These are phyloP conservation scores for Globisporangium acanthophoron DNA, from an alignment of 352 stramenopile genomes.

Conservation along the genomic window DNA sequence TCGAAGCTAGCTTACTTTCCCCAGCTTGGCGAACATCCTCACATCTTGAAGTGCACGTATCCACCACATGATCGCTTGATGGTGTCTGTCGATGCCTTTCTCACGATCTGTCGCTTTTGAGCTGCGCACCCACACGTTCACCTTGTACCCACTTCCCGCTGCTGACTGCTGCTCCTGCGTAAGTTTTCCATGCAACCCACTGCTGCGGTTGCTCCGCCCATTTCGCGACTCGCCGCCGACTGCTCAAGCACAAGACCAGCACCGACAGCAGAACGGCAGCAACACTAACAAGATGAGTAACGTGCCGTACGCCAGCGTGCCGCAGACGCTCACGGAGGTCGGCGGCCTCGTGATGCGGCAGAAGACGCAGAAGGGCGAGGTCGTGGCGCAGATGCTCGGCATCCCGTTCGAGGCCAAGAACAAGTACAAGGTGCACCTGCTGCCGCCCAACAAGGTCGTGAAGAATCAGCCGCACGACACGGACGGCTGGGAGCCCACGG, in stretches of 20 bases:
- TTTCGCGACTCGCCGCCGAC: conserved; percentile 1
- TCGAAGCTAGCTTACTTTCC: too few species aligned
- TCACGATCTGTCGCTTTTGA: too few species aligned
- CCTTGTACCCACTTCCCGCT: too few species aligned
- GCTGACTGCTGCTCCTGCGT: too few species aligned
- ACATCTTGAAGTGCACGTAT: too few species aligned
- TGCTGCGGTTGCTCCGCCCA: not conserved
- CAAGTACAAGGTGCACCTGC: conserved; percentile 45
- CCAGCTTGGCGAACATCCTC: too few species aligned
- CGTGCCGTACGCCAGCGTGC: conserved; percentile 16
- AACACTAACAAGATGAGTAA: not conserved
- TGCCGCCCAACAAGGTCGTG: conserved; percentile 43
- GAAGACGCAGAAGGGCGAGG: conserved; percentile 39
- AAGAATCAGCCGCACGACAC: conserved; percentile 41
- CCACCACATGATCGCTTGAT: too few species aligned
- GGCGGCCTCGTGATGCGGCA: conserved; percentile 48
- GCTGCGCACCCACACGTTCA: too few species aligned
- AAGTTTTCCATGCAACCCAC: not conserved
- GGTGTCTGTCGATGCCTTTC: too few species aligned
- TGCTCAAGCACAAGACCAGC: not conserved
- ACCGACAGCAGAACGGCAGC: not conserved
- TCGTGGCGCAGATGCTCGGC: conserved; percentile 41
- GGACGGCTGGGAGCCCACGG: conserved; percentile 38
- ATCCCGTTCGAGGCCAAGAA: conserved; percentile 53
- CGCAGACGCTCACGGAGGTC: conserved; percentile 28